Percentiles rank a stretch among this genome's conserved stretches.
phyloP scores from a whole-genome alignment of 768 basidiomycete genomes.

The Paxillus ammoniavirescens region DNA sequence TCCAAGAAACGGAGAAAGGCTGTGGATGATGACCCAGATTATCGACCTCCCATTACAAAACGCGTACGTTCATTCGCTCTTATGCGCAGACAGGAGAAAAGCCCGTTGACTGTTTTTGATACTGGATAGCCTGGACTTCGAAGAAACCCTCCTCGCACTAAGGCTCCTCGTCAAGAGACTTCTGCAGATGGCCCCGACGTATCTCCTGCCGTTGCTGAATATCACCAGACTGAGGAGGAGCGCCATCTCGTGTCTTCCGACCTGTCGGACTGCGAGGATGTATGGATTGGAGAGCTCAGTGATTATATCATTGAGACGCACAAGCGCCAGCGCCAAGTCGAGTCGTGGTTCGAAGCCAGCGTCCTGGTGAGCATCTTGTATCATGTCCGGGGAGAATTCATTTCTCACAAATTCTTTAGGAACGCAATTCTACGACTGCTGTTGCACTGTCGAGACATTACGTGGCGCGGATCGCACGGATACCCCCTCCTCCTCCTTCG shows the following conservation, averaged over 20 bases:
- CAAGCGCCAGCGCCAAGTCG: conserved; percentile 70
- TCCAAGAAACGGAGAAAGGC: conserved; percentile 52
- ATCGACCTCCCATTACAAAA: conserved; percentile 44
- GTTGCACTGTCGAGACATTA: conserved; percentile 36
- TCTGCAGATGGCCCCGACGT: conserved; percentile 24
- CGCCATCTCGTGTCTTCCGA: conserved; percentile 62
- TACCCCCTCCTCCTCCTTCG: conserved; percentile 43
- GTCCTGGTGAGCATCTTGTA: conserved; percentile 46
- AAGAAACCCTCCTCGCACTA: conserved; percentile 40
- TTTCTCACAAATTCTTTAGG: conserved; percentile 41
- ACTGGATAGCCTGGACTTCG: conserved; percentile 38
- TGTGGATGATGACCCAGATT: conserved; percentile 50
- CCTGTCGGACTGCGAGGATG: conserved; percentile 75
- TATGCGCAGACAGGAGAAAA: not conserved
- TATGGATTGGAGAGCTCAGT: conserved; percentile 70
- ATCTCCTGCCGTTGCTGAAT: conserved; percentile 16
- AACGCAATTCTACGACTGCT: conserved; percentile 66
- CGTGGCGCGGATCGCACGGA: conserved; percentile 42
- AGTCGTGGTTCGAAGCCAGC: conserved; percentile 69
- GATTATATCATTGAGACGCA: conserved; percentile 72
- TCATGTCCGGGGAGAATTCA: not conserved
- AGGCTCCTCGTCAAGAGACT: conserved; percentile 30
- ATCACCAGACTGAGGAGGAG: conserved; percentile 38
- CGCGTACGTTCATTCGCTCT: conserved; percentile 48
- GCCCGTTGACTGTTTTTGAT: conserved; percentile 3